phyloP scores from a whole-genome alignment of 73 alveolate genomes.

The Blepharisma japonicum region DNA sequence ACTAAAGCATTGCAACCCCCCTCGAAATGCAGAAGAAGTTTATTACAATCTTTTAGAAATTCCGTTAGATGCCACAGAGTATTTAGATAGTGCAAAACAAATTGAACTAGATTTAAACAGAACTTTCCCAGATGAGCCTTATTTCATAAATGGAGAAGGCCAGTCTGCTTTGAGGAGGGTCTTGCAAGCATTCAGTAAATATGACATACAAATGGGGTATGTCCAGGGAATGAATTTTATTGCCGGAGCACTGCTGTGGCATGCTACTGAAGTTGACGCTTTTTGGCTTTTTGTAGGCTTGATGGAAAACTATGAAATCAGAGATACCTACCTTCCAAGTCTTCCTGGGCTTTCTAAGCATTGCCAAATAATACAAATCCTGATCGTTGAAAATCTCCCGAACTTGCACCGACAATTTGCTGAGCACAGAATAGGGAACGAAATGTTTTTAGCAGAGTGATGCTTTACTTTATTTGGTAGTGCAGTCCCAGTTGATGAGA shows the following conservation, averaged over 20 bases:
- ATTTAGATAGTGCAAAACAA: neutral
- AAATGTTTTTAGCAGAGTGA: conserved; percentile 69
- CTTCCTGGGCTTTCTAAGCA: conserved; percentile 51
- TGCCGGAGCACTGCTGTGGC: conserved; percentile 40
- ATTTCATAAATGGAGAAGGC: conserved; percentile 21
- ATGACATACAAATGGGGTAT: conserved; percentile 42
- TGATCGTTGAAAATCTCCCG: conserved; percentile 38
- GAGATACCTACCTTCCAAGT: conserved; percentile 41
- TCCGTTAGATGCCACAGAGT: neutral
- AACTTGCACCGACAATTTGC: conserved; percentile 41
- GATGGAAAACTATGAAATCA: conserved; percentile 28
- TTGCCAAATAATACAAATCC: conserved; percentile 38
- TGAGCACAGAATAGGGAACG: conserved; percentile 36
- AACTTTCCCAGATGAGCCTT: conserved; percentile 39
- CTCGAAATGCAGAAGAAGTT: conserved; percentile 8
- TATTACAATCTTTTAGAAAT: neutral
- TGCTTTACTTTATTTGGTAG: conserved; percentile 63
- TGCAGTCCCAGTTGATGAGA: conserved; percentile 58
- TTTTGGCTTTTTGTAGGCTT: conserved; percentile 34
- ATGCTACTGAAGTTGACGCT: conserved; percentile 39
- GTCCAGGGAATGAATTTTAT: conserved; percentile 56
- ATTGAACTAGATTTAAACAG: conserved; percentile 40
- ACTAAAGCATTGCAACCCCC: neutral
- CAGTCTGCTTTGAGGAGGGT: conserved; percentile 3
- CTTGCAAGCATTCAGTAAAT: conserved; percentile 32